A percentile compares a stretch with the other conserved stretches of the same genome.
Evolutionary conservation across 192 early-diverging fungal species (phyloP).

Genomic region (Ramicandelaber brevisporus): DNA sequence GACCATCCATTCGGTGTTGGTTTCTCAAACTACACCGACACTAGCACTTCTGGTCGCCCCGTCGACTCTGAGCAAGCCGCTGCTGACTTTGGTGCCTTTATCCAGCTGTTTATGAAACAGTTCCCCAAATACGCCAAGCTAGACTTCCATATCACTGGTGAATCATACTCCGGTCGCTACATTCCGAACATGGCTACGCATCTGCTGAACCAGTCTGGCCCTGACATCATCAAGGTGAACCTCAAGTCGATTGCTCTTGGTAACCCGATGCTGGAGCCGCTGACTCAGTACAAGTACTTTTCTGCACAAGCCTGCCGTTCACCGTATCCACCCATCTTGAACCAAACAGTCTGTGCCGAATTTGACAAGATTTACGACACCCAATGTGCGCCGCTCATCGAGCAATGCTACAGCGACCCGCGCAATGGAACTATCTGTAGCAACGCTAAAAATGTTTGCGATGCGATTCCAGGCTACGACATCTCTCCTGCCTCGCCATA

Average conservation of each 20-base stretch:
- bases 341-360: slow-evolving; percentile 3
- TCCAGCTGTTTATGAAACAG: too few species aligned
- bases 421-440: too few species aligned
- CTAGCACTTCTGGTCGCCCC: slow-evolving; percentile 15
- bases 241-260: slow-evolving; percentile 22
- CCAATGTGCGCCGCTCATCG: slow-evolving; percentile 16
- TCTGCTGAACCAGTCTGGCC: too few species aligned
- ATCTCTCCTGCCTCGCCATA: slow-evolving; percentile 2
- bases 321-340: slow-evolving; percentile 10
- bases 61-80: slow-evolving; percentile 18
- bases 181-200: slow-evolving; percentile 19
- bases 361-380: slow-evolving; percentile 19
- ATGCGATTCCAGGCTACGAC: too few species aligned
- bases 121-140: slow-evolving; percentile 2
- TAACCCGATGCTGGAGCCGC: slow-evolving; percentile 21
- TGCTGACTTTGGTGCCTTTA: slow-evolving; percentile 11
- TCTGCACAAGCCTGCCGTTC: slow-evolving; percentile 16
- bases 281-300: slow-evolving; percentile 8
- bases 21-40: slow-evolving; percentile 28
- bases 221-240: slow-evolving; percentile 9
- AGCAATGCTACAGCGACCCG: slow-evolving; percentile 29
- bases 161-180: slow-evolving; percentile 25
- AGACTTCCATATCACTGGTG: slow-evolving; percentile 19
- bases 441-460: too few species aligned
- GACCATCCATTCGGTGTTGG: slow-evolving; percentile 38